phyloP scores from a whole-genome alignment of 306 rosid genomes.

The Sindora glabra region DNA sequence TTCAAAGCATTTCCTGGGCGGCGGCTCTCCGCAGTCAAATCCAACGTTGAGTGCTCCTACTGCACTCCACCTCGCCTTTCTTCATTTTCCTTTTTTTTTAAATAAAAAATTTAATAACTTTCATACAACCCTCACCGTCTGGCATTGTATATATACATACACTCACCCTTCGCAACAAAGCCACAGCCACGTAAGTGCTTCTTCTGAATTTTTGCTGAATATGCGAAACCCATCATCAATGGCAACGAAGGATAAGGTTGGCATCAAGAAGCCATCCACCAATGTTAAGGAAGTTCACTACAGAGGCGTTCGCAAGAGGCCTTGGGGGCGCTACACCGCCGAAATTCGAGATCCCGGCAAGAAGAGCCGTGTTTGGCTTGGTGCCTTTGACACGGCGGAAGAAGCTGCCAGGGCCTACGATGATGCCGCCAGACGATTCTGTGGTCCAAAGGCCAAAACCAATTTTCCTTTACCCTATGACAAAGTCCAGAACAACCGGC shows the following conservation, averaged over 20 bases:
- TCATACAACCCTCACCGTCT: neutral
- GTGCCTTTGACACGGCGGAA: slow-evolving; percentile 51
- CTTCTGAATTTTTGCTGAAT: neutral
- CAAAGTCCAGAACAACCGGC: neutral
- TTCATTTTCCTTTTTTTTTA: neutral
- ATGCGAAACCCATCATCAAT: slow-evolving; percentile 17
- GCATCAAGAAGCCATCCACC: slow-evolving; percentile 1
- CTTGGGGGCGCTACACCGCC: slow-evolving; percentile 58
- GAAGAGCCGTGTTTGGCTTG: slow-evolving; percentile 55
- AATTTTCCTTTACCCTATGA: slow-evolving; percentile 18
- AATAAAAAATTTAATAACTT: neutral
- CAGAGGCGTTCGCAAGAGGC: slow-evolving; percentile 45
- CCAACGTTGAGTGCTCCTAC: slow-evolving; percentile 24
- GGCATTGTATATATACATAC: slow-evolving; percentile 5
- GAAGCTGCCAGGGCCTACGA: slow-evolving; percentile 54
- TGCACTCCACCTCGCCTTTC: neutral
- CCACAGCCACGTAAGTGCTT: neutral
- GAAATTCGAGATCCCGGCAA: slow-evolving; percentile 49
- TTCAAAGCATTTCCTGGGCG: slow-evolving; percentile 29
- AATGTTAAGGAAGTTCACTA: slow-evolving; percentile 35
- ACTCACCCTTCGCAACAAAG: neutral
- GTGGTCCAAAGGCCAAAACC: slow-evolving; percentile 48
- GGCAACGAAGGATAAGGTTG: slow-evolving; percentile 5
- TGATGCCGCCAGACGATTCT: slow-evolving; percentile 41
- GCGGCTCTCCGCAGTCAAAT: slow-evolving; percentile 30